Conservation (phyloP, 176 grass and related monocot species). For the Thalia dealbata region DNA sequence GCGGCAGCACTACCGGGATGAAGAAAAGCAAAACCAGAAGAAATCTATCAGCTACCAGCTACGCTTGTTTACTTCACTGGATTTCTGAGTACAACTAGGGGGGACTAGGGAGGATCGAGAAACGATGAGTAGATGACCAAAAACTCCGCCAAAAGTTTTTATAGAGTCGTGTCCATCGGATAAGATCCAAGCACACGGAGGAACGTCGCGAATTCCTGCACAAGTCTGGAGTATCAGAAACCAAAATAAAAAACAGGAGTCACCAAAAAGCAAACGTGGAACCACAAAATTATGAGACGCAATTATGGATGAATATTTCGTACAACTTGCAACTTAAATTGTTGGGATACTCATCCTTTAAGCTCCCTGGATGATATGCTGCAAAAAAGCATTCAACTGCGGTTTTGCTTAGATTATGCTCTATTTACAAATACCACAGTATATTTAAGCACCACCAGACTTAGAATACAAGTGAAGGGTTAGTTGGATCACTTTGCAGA, state of each 20-base stretch:
- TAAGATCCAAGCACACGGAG: constrained; percentile 47
- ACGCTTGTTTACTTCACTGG: too few species aligned
- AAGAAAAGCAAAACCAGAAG: too few species aligned
- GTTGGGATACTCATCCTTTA: background rate
- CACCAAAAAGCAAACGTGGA: background rate
- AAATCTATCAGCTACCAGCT: too few species aligned
- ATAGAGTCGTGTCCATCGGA: constrained; percentile 24
- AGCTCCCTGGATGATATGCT: background rate
- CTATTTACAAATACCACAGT: too few species aligned
- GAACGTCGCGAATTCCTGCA: constrained; percentile 41
- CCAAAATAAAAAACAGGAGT: too few species aligned
- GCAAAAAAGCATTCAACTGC: background rate
- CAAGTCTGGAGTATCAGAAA: background rate
- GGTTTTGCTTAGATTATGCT: too few species aligned
- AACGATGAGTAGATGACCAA: too few species aligned
- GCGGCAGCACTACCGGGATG: too few species aligned
- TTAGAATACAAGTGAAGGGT: too few species aligned
- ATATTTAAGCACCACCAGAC: background rate
- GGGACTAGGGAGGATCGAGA: too few species aligned
- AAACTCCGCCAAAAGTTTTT: background rate
- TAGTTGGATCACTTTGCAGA: too few species aligned
- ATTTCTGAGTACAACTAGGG: too few species aligned
- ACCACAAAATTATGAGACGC: background rate
- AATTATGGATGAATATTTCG: background rate
- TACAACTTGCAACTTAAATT: background rate